phyloP scores from a whole-genome alignment of 805 yeast species.

The Saccharomyces jurei region DNA sequence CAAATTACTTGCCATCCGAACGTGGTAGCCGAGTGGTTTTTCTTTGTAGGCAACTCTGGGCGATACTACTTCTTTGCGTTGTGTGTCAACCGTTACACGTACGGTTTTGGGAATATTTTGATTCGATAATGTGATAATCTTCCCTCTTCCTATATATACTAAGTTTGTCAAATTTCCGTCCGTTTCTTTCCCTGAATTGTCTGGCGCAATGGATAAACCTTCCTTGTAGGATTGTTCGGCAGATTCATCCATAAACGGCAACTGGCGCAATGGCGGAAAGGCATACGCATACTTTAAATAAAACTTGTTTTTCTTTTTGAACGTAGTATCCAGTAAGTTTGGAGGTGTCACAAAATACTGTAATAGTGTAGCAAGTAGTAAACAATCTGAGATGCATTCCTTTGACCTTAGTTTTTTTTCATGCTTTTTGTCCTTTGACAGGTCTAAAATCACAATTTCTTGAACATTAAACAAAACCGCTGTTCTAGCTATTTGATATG shows the following conservation, averaged over 20 bases:
- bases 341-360: constrained; percentile 84
- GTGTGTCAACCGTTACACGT: constrained; percentile 70
- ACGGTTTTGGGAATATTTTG: constrained; percentile 68
- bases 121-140: constrained; percentile 47
- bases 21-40: constrained; percentile 63
- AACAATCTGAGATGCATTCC: constrained; percentile 30
- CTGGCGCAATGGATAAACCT: constrained; percentile 45
- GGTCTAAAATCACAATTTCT: constrained; percentile 63
- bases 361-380: constrained; percentile 58
- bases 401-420: constrained; percentile 7
- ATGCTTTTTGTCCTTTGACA: constrained; percentile 27
- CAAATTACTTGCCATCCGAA: constrained; percentile 56
- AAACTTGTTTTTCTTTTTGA: constrained; percentile 38
- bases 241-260: constrained; percentile 59
- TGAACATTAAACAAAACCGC: constrained; percentile 58
- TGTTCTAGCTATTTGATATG: constrained; percentile 72
- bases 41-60: constrained; percentile 63
- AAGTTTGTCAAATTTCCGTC: constrained; percentile 45
- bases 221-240: constrained; percentile 45
- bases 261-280: constrained; percentile 60
- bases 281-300: constrained; percentile 57
- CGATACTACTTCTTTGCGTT: constrained; percentile 54
- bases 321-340: constrained; percentile 58
- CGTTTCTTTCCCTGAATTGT: background rate
- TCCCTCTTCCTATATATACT: constrained; percentile 64